A percentile compares a stretch with the other conserved stretches of the same genome.
Evolutionary conservation across 2,329 filamentous ascomycete species (phyloP).

Genomic region (Pleoardoris graminearum): DNA sequence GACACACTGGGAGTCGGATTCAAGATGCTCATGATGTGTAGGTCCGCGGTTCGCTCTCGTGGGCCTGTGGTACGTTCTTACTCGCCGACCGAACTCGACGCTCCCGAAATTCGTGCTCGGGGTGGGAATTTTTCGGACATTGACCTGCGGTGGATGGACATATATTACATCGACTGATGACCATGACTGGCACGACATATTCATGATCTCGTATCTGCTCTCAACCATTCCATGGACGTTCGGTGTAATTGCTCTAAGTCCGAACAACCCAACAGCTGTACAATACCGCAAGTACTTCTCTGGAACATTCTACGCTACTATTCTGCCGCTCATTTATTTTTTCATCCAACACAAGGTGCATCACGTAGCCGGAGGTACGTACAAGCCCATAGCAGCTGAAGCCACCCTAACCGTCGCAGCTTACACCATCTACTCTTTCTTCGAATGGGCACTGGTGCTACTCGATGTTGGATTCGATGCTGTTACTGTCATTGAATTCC

Average conservation of each 20-base stretch:
- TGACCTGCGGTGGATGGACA: conserved; percentile 97
- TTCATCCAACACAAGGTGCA: conserved; percentile 99
- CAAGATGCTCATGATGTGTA: conserved; percentile 39
- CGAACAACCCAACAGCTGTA: conserved; percentile 77
- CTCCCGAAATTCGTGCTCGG: conserved; percentile 81
- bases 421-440: conserved; percentile 96
- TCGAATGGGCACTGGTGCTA: conserved; percentile 93
- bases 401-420: conserved; percentile 60
- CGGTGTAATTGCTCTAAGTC: conserved; percentile 86
- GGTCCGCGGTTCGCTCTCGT: conserved; percentile 91
- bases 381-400: neutral
- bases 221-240: conserved; percentile 94
- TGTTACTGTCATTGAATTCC: conserved; percentile 89
- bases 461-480: conserved; percentile 97
- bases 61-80: conserved; percentile 88
- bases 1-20: neutral
- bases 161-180: conserved; percentile 98
- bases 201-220: conserved; percentile 98
- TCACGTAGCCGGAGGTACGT: conserved; percentile 84
- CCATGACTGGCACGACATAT: conserved; percentile 97
- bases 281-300: conserved; percentile 88
- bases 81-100: conserved; percentile 70
- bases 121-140: conserved; percentile 81
- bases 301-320: conserved; percentile 82
- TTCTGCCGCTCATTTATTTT: conserved; percentile 90